Base-by-base conservation (phyloP, 1,284 basidiomycete genomes). In the Cutaneotrichosporon mucoides region DNA sequence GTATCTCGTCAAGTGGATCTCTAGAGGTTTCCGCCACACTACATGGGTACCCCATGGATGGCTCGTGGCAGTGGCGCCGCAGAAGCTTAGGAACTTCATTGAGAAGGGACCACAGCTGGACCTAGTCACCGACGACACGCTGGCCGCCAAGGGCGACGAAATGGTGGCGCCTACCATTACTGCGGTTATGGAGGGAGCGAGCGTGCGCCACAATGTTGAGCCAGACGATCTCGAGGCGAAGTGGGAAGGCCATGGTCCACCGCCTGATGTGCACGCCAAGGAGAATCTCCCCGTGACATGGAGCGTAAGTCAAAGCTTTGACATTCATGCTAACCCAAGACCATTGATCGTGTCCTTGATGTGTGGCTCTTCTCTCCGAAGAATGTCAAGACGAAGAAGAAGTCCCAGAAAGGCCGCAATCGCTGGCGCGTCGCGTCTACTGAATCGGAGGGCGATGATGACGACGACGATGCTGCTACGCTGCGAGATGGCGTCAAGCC, bases 11-110 rank as follows among this genome's bases (percentile, higher is more conserved):
- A 96, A 96, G 73, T 96, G 90, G 88, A 76, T 79, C 5, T 84
- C 82, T 59, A 79, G 88, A 59, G 88, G 90, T 63, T 93, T 88
- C 76, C 80, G 87, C 53, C 85, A 90, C 58, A 66, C 73, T 13
- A 68, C 86, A 66, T 95, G 92, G 92, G 90, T 94, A 1, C 88
- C 92, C 15, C 92, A 95, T 70, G 86, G 88, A 78, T 96, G 90
- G 90, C 80, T 96, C 1, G 79, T 86, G 36, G 84, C 87, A 3
- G 85, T 84, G 8, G 80, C 85, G 51, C 71, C 76, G 4, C 70
- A 73, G 12, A 89, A 86, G 69, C 79, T 96, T 57, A 85, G 86
- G 64, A 84, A 89, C 73, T 97, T 95, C 75, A 80, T 95, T 38
- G 67, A 75, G 6, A 80, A 81, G 15, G 91, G 92, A 1, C 80